Evolutionary conservation across 1,284 basidiomycete species (phyloP).

Genomic region (Spongiforma sp.): DNA sequence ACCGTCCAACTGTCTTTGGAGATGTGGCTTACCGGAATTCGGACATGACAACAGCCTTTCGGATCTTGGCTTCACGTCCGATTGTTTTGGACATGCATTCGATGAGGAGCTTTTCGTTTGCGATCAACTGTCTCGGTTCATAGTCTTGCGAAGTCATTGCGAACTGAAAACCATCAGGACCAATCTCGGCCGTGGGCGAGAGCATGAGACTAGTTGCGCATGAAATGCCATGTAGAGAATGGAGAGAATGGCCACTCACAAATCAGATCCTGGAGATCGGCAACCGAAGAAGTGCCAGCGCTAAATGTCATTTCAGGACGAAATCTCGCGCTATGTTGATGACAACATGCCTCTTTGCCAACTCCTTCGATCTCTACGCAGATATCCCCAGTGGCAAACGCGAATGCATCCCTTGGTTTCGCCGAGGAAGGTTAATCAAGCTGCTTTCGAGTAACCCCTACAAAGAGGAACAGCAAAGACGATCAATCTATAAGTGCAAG

Average conservation of each 20-base stretch:
- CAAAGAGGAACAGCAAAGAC: too few species aligned
- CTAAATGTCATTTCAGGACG: too few species aligned
- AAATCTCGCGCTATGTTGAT: too few species aligned
- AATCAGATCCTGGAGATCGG: neutral
- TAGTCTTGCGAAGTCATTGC: constrained; percentile 32
- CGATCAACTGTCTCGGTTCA: constrained; percentile 31
- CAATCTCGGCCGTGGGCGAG: constrained; percentile 24
- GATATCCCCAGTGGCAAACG: too few species aligned
- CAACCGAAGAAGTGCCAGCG: constrained; percentile 38
- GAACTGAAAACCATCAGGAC: constrained; percentile 41
- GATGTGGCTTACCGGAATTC: constrained; percentile 30
- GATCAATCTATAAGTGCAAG: too few species aligned
- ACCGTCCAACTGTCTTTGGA: neutral
- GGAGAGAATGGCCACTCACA: constrained; percentile 8
- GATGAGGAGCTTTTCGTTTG: too few species aligned
- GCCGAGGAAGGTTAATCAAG: too few species aligned
- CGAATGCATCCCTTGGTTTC: too few species aligned
- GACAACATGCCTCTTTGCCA: too few species aligned
- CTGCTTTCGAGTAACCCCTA: too few species aligned
- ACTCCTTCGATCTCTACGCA: too few species aligned
- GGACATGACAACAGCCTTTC: constrained; percentile 14
- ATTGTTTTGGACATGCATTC: constrained; percentile 19
- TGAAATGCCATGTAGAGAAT: neutral
- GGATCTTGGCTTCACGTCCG: constrained; percentile 20
- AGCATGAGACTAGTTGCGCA: constrained; percentile 10